Conservation (phyloP, 2,329 filamentous ascomycete genomes). For the Cladosporium sp. region DNA sequence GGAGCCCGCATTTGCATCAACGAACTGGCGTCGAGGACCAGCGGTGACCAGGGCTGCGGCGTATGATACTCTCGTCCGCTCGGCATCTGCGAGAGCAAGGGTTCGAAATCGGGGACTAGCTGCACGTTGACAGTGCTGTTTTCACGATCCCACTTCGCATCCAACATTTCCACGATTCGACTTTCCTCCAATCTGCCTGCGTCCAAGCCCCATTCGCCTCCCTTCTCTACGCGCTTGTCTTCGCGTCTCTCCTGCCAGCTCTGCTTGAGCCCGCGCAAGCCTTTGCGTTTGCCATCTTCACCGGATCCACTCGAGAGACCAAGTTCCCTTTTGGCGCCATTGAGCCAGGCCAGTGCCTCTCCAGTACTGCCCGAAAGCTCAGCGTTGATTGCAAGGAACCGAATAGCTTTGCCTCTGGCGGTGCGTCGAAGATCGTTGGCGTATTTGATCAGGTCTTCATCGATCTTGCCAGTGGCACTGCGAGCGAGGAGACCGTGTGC, state of each 20-base stretch:
- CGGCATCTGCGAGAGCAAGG: slow-evolving; percentile 71
- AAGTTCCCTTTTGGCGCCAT: slow-evolving; percentile 68
- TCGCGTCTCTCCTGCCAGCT: slow-evolving; percentile 72
- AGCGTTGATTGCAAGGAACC: slow-evolving; percentile 86
- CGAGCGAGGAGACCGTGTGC: slow-evolving; percentile 50
- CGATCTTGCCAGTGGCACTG: slow-evolving; percentile 47
- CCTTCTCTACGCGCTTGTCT: slow-evolving; percentile 71
- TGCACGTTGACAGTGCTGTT: slow-evolving; percentile 93
- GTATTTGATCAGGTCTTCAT: slow-evolving; percentile 64
- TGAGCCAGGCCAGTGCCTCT: slow-evolving; percentile 78
- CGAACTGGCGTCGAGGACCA: slow-evolving; percentile 56
- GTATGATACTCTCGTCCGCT: slow-evolving; percentile 81
- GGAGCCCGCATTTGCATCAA: slow-evolving; percentile 55
- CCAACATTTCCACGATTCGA: slow-evolving; percentile 77
- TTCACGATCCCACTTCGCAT: slow-evolving; percentile 83
- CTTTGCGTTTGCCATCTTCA: slow-evolving; percentile 45
- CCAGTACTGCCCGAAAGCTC: slow-evolving; percentile 77
- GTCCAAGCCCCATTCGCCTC: slow-evolving; percentile 68
- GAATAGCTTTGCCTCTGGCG: slow-evolving; percentile 75
- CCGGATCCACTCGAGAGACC: slow-evolving; percentile 50
- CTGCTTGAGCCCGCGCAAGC: slow-evolving; percentile 61
- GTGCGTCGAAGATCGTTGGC: slow-evolving; percentile 67
- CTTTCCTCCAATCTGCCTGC: slow-evolving; percentile 79
- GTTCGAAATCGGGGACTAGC: slow-evolving; percentile 62
- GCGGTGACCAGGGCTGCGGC: slow-evolving; percentile 61